These are phyloP conservation scores for Xylaria intraflava DNA, from an alignment of 495 filamentous ascomycete genomes.

Conservation along the genomic window DNA sequence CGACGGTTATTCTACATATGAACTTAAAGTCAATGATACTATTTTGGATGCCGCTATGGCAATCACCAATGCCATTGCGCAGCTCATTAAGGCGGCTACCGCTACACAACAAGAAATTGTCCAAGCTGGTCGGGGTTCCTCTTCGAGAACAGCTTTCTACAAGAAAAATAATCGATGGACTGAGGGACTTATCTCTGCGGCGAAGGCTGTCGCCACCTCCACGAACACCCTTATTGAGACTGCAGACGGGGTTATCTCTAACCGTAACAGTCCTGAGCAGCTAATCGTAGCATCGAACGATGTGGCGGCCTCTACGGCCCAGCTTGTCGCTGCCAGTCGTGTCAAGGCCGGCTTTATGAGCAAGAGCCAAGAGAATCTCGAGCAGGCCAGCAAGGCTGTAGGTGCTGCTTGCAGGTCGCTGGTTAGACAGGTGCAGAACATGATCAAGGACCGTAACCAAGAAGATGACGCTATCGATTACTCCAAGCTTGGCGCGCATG, in stretches of 20 bases:
- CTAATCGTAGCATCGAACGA: conserved; percentile 96
- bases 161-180: conserved; percentile 98
- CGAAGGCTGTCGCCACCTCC: conserved; percentile 85
- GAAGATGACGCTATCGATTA: conserved; percentile 90
- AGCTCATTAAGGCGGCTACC: conserved; percentile 93
- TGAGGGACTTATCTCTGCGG: conserved; percentile 91
- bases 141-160: conserved; percentile 93
- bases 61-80: conserved; percentile 92
- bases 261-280: conserved; percentile 89
- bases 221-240: conserved; percentile 97
- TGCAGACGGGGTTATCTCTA: conserved; percentile 88
- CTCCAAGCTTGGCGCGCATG: conserved; percentile 74
- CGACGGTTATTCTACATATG: conserved; percentile 93
- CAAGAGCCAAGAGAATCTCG: conserved; percentile 86
- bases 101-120: conserved; percentile 95
- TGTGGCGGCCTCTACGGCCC: conserved; percentile 89
- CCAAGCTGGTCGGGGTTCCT: conserved; percentile 82
- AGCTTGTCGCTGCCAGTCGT: conserved; percentile 89
- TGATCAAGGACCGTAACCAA: conserved; percentile 77
- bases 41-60: conserved; percentile 92
- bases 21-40: conserved; percentile 86
- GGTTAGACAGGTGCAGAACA: conserved; percentile 87
- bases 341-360: conserved; percentile 98
- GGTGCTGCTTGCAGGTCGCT: conserved; percentile 79
- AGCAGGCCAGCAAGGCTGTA: conserved; percentile 88